Evolutionary conservation across 192 early-diverging fungal genomes (phyloP).

Genomic region (Podila epigama): DNA sequence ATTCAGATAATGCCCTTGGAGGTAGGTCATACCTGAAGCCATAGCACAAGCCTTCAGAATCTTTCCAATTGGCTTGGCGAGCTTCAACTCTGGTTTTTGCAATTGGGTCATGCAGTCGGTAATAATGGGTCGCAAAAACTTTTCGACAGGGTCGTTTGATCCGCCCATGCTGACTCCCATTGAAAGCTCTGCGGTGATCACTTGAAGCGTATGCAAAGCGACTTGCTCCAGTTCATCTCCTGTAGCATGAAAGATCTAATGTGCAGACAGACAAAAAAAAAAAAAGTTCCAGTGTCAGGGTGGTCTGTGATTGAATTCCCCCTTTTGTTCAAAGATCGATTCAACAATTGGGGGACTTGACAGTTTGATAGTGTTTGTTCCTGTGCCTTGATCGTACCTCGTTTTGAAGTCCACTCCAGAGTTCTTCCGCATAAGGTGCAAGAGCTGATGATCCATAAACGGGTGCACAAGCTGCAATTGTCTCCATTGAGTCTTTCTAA

Average conservation of each 20-base stretch:
- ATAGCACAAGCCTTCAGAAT: constrained; percentile 70
- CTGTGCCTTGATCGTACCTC: no score
- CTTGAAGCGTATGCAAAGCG: constrained; percentile 67
- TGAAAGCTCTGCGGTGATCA: constrained; percentile 72
- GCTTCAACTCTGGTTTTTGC: constrained; percentile 70
- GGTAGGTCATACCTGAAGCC: constrained; percentile 56
- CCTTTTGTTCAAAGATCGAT: no score
- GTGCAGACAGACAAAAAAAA: constrained; percentile 34
- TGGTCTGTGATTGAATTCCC: no score
- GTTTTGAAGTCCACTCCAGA: constrained; percentile 79
- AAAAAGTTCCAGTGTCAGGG: not conserved
- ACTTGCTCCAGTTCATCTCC: constrained; percentile 72
- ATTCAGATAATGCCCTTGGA: constrained; percentile 18
- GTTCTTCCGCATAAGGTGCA: constrained; percentile 67
- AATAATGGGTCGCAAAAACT: constrained; percentile 58
- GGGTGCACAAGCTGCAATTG: constrained; percentile 77
- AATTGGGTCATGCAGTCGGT: constrained; percentile 66
- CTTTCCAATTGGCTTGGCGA: constrained; percentile 69
- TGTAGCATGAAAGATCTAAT: constrained; percentile 79
- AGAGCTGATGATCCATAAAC: constrained; percentile 79
- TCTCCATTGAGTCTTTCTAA: constrained; percentile 91
- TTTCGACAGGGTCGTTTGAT: constrained; percentile 54
- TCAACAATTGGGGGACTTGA: no score
- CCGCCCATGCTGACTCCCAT: constrained; percentile 54
- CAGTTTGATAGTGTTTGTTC: no score